Percentiles rank a stretch among this genome's conserved stretches.
Conservation (phyloP, 345 rosid species). For the Salix exigua region DNA sequence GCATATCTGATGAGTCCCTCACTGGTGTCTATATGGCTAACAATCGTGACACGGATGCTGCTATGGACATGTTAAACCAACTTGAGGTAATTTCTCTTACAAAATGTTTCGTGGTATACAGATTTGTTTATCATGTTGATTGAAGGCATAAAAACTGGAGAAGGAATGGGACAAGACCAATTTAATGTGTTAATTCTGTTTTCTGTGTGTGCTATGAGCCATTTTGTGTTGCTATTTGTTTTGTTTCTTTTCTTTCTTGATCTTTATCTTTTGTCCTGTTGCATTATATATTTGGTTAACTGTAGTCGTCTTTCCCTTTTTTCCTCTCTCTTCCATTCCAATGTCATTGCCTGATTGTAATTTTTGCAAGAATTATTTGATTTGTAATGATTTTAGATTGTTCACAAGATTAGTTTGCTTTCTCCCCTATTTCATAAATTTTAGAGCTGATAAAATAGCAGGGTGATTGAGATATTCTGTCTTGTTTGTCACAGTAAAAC, state of each 20-base stretch:
- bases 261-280: neutral
- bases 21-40: constrained; percentile 69
- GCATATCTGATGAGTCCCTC: constrained; percentile 66
- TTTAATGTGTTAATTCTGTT: neutral
- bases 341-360: neutral
- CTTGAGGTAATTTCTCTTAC: constrained; percentile 57
- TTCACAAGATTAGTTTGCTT: neutral
- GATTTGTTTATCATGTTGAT: neutral
- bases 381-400: neutral
- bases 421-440: neutral
- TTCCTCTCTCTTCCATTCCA: neutral
- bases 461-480: neutral
- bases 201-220: neutral
- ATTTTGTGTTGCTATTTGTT: neutral
- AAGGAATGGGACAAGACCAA: neutral
- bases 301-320: neutral
- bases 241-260: neutral
- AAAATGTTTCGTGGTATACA: neutral
- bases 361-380: neutral
- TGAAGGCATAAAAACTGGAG: neutral
- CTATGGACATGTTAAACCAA: constrained; percentile 73
- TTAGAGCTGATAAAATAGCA: neutral
- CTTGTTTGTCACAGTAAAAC: neutral
- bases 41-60: constrained; percentile 66
- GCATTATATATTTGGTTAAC: neutral